Evolutionary conservation across 169 alveolate species (phyloP), one percentile per base, ranked within the genome.

Genomic region (Plasmodium relictum): DNA sequence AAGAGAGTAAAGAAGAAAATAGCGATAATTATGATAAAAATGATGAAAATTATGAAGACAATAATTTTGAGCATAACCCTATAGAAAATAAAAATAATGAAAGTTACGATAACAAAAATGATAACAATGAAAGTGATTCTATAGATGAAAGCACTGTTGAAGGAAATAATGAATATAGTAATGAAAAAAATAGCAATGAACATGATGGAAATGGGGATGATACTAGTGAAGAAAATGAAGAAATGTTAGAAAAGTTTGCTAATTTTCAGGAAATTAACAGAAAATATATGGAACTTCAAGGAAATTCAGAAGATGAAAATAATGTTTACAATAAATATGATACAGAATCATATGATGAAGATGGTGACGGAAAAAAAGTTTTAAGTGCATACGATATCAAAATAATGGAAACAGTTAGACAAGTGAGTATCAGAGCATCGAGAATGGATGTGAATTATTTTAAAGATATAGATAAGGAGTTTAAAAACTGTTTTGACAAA

Each of bases 321-420:
- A 78, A 18, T 22, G 42, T 63, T 24, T 45, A 63, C 31, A 73
- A 78, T 52, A 78, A 78, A 42, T 78, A 78, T 42, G 45, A 56
- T 20, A 56, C 48, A 52, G 31, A 63, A 78, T 48, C 45, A 62
- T 20, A 41, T 65, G 66, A 63, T 50, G 89, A 78, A 24, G 68
- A 44, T 3, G 71, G 45, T 42, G 41, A 26, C 44, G 65, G 14
- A 78, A 56, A 20, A 78, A 31, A 78, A 50, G 14, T 78, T 8
- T 45, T 78, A 58, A 45, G 89, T 45, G 70, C 39, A 48, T 78
- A 78, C 45, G 89, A 78, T 18, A 44, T 63, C 50, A 63, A 66
- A 8, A 37, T 66, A 52, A 24, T 78, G 48, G 63, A 63, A 18
- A 78, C 45, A 69, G 62, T 45, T 70, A 78, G 76, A 78, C 58